Percentiles rank a stretch among this genome's conserved stretches.
Conservation (phyloP, 345 rosid genomes). For the Moricandia arvensis region DNA sequence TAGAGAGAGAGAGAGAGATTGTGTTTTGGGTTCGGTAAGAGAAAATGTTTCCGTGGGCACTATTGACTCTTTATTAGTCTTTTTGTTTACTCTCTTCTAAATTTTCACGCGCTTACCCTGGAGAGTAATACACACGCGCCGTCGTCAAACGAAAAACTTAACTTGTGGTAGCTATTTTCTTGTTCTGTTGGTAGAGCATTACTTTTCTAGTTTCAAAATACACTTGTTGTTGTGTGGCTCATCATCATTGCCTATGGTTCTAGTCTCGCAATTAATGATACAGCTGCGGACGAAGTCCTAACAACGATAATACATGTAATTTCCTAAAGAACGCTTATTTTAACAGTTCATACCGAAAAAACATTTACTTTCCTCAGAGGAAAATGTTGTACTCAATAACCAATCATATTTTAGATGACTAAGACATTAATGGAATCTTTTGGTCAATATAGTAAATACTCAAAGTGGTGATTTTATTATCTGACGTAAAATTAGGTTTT, state of each 20-base stretch:
- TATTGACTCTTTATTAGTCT: constrained; percentile 34
- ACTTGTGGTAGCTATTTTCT: neutral
- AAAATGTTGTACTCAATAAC: constrained; percentile 5
- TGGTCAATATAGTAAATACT: constrained; percentile 26
- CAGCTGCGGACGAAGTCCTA: neutral
- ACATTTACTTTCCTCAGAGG: constrained; percentile 8
- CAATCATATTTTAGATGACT: constrained; percentile 29
- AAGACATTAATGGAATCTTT: constrained; percentile 16
- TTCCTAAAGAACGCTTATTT: neutral
- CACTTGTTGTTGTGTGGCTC: neutral
- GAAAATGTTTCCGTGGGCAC: constrained; percentile 54
- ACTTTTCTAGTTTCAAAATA: neutral
- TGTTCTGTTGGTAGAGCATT: neutral
- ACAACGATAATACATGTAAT: neutral
- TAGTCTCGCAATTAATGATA: constrained; percentile 13
- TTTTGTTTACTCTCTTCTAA: neutral
- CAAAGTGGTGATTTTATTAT: neutral
- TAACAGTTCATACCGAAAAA: too few relatives aligned
- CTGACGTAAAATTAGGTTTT: neutral
- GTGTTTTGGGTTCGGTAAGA: constrained; percentile 56
- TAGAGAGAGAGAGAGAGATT: neutral
- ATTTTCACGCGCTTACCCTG: constrained; percentile 10
- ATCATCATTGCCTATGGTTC: neutral
- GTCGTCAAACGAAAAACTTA: neutral
- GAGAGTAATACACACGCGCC: neutral